Evolutionary conservation across 2,329 filamentous ascomycete genomes (phyloP).

Genomic region (Colletotrichum sp.): DNA sequence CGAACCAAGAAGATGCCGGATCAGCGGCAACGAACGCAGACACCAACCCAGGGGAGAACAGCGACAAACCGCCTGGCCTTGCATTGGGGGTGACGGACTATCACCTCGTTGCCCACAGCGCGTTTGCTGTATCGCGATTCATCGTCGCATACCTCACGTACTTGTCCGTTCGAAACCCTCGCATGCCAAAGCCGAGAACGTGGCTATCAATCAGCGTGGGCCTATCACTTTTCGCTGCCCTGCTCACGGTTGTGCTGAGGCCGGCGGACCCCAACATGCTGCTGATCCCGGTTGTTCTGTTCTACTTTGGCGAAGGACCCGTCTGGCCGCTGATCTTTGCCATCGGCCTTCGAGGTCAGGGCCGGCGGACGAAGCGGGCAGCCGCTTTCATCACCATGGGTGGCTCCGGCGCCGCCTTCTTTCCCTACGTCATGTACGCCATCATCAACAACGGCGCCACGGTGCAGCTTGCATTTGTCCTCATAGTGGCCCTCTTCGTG

Average conservation of each 20-base stretch:
- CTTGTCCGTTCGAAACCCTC: slow-evolving; percentile 49
- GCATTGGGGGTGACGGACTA: slow-evolving; percentile 66
- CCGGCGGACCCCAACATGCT: slow-evolving; percentile 53
- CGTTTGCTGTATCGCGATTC: slow-evolving; percentile 78
- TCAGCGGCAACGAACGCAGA: slow-evolving; percentile 27
- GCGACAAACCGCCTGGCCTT: slow-evolving; percentile 48
- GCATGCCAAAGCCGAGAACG: slow-evolving; percentile 69
- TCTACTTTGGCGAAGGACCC: slow-evolving; percentile 83
- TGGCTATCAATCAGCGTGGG: slow-evolving; percentile 68
- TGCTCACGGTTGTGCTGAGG: slow-evolving; percentile 52
- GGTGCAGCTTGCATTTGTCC: slow-evolving; percentile 67
- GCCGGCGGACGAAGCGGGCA: slow-evolving; percentile 79
- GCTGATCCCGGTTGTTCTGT: slow-evolving; percentile 68
- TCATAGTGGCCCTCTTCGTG: slow-evolving; percentile 61
- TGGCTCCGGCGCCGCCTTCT: slow-evolving; percentile 74
- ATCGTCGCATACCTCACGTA: slow-evolving; percentile 69
- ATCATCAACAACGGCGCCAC: slow-evolving; percentile 65
- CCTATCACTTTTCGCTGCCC: slow-evolving; percentile 63
- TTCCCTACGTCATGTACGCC: slow-evolving; percentile 76
- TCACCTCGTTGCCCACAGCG: slow-evolving; percentile 73
- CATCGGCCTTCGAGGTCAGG: slow-evolving; percentile 79
- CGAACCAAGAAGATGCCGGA: slow-evolving; percentile 26
- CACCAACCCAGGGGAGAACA: slow-evolving; percentile 49
- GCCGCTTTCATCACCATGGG: slow-evolving; percentile 80
- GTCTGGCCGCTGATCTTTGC: slow-evolving; percentile 85